Evolutionary conservation across 2,329 filamentous ascomycete genomes (phyloP).

Genomic region (Coniochaeta hoffmannii): DNA sequence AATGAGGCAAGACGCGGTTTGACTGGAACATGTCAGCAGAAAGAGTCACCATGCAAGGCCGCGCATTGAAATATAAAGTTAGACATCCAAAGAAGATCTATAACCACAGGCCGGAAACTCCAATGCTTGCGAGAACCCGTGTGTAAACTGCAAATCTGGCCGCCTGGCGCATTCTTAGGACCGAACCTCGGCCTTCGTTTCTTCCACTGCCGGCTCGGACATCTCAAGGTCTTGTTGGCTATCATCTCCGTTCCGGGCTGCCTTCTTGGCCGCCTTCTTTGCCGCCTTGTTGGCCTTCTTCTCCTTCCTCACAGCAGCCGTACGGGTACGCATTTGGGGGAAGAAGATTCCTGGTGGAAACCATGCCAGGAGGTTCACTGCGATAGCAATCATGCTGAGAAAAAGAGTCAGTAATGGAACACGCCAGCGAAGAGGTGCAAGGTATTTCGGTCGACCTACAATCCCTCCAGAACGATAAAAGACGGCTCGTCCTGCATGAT

Average conservation of each 20-base stretch:
- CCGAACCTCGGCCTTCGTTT: not conserved
- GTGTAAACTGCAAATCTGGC: not conserved
- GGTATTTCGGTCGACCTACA: conserved; percentile 24
- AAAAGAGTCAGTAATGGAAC: conserved; percentile 3
- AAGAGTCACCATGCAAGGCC: too few species aligned
- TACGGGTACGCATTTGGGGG: conserved; percentile 39
- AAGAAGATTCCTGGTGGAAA: conserved; percentile 50
- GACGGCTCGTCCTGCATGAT: conserved; percentile 56
- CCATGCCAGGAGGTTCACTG: conserved; percentile 38
- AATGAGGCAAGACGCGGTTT: too few species aligned
- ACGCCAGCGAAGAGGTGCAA: not conserved
- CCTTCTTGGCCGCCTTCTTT: conserved; percentile 5
- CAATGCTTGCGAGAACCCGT: not conserved
- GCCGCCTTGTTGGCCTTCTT: conserved; percentile 9
- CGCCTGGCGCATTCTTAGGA: not conserved
- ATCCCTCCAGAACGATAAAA: conserved; percentile 51
- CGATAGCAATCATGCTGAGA: conserved; percentile 39
- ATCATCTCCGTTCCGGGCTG: not conserved
- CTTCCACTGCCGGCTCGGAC: not conserved
- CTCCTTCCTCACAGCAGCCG: conserved; percentile 17
- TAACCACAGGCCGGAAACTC: not conserved
- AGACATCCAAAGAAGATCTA: conserved; percentile 2
- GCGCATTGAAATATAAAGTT: not conserved
- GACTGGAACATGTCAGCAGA: too few species aligned
- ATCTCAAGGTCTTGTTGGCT: not conserved